Base-by-base conservation (phyloP, 768 basidiomycete genomes). In the Podaxis carcinomalis region DNA sequence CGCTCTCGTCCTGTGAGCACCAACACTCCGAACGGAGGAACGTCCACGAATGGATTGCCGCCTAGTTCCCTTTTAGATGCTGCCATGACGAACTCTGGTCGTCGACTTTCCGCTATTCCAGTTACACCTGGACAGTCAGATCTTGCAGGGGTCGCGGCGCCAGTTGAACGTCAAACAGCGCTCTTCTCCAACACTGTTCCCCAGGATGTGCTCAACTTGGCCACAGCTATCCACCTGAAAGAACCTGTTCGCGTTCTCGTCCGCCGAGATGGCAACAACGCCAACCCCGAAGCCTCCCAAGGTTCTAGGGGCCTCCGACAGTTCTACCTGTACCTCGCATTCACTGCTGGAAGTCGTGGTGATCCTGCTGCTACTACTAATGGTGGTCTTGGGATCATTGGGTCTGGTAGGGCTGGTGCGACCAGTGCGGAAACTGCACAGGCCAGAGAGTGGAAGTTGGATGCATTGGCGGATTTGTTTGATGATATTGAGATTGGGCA, bases 171-270 rank as follows among this genome's bases (percentile, higher is more conserved):
- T 25, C 94, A 95, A 73, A 93, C 93, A 3, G 93, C 92, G 5
- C 79, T 93, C n/a, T 98, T 98, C 75, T 96, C 94, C 39, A 98
- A 98, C 72, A 99, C 97, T 2, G 95, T 97, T 16, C 96, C 94
- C 14, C 94, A 96, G 71, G 97, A 99, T 69, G 97, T 99, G 10
- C 84, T 99, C 64, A 98, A 95, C 72, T 87, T 99, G 44, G 95
- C 95, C 1, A 87, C 92, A 57, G 87, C 90, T 3, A 94, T 99
- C 61, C 92, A 97, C 69, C 84, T 99, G 10, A 87, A 91, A 56
- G 97, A 99, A 72, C 96, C 97, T 21, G 95, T 99, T 44, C 86
- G 97, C 25, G 97, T 99, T n/a, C 86, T 99, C 19, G 97, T 99
- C 23, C 85, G 97, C 56, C 83, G 96, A 16, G 92, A 94, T 65